Conservation (phyloP, 768 basidiomycete species). For the Russula foetens region DNA sequence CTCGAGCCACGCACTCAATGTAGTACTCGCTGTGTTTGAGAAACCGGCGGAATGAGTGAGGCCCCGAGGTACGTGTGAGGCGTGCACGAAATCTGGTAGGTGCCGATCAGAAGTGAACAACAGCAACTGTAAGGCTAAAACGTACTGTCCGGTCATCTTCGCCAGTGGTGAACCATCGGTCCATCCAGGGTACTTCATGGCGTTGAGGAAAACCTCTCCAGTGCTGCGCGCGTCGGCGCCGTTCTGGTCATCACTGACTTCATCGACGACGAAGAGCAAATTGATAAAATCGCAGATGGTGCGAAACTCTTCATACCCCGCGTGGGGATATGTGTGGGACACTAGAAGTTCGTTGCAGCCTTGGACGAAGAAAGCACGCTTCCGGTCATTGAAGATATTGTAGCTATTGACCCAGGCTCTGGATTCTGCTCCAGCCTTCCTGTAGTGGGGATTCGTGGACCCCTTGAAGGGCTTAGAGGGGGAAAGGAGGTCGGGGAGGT, state of each 20-base stretch:
- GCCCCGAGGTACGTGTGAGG: conserved; percentile 38
- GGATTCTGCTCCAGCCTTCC: conserved; percentile 48
- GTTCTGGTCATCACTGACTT: conserved; percentile 61
- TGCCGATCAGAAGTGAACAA: not conserved
- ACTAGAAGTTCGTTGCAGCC: conserved; percentile 57
- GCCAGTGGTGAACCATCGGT: conserved; percentile 51
- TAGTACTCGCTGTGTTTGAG: conserved; percentile 47
- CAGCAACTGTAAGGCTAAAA: not conserved
- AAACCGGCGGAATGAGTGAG: conserved; percentile 44
- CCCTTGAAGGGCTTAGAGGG: conserved; percentile 38
- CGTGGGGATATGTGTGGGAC: conserved; percentile 56
- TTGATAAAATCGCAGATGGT: conserved; percentile 56
- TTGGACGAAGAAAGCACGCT: conserved; percentile 55
- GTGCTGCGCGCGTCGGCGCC: conserved; percentile 49
- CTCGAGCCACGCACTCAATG: conserved; percentile 47
- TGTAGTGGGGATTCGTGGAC: conserved; percentile 51
- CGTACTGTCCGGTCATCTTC: conserved; percentile 58
- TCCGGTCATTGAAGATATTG: conserved; percentile 51
- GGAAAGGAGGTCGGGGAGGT: conserved; percentile 49
- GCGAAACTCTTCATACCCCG: conserved; percentile 50
- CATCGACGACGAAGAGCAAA: conserved; percentile 53
- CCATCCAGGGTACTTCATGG: conserved; percentile 47
- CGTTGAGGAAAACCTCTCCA: conserved; percentile 46
- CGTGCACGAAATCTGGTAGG: conserved; percentile 46
- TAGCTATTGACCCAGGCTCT: conserved; percentile 59